phyloP scores from a whole-genome alignment of 2,329 filamentous ascomycete genomes.

The Corniculantispora saksenae region DNA sequence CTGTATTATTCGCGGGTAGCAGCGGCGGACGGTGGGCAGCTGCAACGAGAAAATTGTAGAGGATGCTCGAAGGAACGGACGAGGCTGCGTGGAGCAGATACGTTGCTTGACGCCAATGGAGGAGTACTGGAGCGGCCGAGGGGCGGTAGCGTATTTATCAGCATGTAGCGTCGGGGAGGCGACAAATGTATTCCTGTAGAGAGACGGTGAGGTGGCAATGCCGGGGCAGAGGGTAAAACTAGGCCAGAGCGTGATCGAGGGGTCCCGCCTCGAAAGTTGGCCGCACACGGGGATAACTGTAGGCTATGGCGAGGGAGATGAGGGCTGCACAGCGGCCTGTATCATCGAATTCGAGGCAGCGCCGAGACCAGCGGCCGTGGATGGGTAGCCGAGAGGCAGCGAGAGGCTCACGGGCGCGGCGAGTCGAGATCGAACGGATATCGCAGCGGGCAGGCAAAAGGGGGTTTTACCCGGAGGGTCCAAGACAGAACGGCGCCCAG shows the following conservation, averaged over 20 bases:
- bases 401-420: not conserved
- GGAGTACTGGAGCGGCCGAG: not conserved
- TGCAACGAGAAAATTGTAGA: not conserved
- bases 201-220: constrained; percentile 11
- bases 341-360: not conserved
- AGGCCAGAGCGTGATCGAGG: constrained; percentile 1
- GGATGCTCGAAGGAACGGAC: not conserved
- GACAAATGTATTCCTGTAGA: not conserved
- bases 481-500: not conserved
- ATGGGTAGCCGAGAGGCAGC: not conserved
- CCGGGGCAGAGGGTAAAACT: not conserved
- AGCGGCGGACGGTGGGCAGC: constrained; percentile 12
- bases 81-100: constrained; percentile 13
- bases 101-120: constrained; percentile 1
- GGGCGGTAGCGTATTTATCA: constrained; percentile 1
- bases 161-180: constrained; percentile 5
- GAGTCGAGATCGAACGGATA: constrained; percentile 14
- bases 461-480: constrained; percentile 13
- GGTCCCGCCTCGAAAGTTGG: constrained; percentile 10
- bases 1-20: not conserved
- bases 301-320: constrained; percentile 7
- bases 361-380: constrained; percentile 2
- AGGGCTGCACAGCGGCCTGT: constrained; percentile 13
- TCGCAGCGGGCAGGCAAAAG: constrained; percentile 11
- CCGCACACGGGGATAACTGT: constrained; percentile 4